Conservation (phyloP, 2,329 filamentous ascomycete species). For the Cladosporium cucumerinum region DNA sequence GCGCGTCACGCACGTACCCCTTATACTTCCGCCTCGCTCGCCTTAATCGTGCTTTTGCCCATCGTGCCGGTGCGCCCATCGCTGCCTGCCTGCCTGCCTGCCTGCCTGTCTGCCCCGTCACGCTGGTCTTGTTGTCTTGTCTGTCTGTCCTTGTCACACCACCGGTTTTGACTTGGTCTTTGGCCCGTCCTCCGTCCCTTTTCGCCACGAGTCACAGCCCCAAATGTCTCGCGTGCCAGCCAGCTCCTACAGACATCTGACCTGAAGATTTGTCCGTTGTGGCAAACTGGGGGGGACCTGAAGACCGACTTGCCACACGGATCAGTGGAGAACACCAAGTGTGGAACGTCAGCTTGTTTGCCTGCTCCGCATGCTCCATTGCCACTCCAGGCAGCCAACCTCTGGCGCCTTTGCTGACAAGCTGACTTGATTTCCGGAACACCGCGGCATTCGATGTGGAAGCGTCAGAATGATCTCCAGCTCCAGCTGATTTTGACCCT, state of each 20-base stretch:
- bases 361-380: not conserved
- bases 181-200: not conserved
- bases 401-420: not conserved
- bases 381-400: constrained; percentile 1
- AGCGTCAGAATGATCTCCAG: not conserved
- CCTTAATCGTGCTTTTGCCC: constrained; percentile 9
- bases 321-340: not conserved
- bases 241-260: not conserved
- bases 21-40: constrained; percentile 11
- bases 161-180: not conserved
- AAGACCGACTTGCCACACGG: not conserved
- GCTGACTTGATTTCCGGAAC: not conserved
- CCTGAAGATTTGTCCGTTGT: not conserved
- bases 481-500: not conserved
- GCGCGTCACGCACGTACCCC: constrained; percentile 7
- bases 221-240: constrained; percentile 8
- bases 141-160: not conserved
- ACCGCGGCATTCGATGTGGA: not conserved
- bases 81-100: not conserved
- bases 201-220: constrained; percentile 6
- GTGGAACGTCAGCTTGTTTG: constrained; percentile 1
- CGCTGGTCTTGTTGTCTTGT: no score
- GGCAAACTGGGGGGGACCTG: not conserved
- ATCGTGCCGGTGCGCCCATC: constrained; percentile 2
- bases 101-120: not conserved